Base-by-base conservation (phyloP, 345 rosid genomes). In the Lumnitzera littorea region DNA sequence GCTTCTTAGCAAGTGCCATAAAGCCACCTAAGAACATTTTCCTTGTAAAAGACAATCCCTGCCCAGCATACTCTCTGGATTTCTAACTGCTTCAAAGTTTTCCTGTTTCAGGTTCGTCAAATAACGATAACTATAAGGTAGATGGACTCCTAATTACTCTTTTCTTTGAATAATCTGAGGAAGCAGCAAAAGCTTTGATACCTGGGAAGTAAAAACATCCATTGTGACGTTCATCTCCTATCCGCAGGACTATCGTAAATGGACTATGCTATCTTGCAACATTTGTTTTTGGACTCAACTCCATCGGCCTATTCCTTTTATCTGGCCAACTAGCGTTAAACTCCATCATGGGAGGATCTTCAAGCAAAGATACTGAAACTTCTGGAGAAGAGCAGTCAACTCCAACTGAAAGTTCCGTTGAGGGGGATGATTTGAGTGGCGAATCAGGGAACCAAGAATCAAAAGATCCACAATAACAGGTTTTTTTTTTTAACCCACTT, bases 181-280 rank as follows among this genome's bases (percentile, higher is more conserved):
- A 29, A 3, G 36, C 36, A 29, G 36, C 36, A 29, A 29, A 29
- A 29, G 36, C 36, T 29, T 29, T 29, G 36, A 29, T 1, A 29
- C 7, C 3, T 29, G 36, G 36, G 36, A 29, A 6, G 36, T 6
- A 29, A 29, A 29, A 29, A 29, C 7, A 29, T 29, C 36, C 5
- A 29, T 20, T 20, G 20, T 20, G 20, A 20, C 20, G 20, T 29
- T 66, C 15, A 9, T 50, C 43, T 57, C 4, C 53, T 51, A 23
- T 50, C 59, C 67, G 65, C 87, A 94, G 99, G 84, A 90, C 97
- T 31, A 78, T 89, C 65, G 53, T 89, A 43, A 94, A 94, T 16
- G 97, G 99, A 24, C 16, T 87, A 65, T 90, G 96, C 81, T 90
- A 94, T 74, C 96, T 94, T 17, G 95, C 96, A 13, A 90, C 99